Base-by-base conservation (phyloP, 257 asterid genomes). In the Phtheirospermum japonicum region DNA sequence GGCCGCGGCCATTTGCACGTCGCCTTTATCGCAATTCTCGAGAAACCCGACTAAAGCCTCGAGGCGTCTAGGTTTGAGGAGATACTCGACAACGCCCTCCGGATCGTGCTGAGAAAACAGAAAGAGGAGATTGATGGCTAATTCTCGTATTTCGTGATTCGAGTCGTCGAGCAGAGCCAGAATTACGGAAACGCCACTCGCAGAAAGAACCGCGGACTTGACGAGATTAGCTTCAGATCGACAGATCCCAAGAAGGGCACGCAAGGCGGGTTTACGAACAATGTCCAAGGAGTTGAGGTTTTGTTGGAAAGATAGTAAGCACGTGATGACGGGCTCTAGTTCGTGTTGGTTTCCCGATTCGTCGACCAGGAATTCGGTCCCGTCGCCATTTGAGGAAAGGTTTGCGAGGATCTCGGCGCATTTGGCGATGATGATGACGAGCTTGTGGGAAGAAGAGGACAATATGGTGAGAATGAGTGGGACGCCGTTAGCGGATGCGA, bases 71-170 rank as follows among this genome's bases (percentile, higher is more conserved):
- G 91, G 88, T 67, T 56, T 84, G 6, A 81, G 80, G 48, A 84
- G 85, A 53, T 84, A 79, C 66, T 81, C 91, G 1, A 84, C 91
- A 5, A 84, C 81, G 8, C 82, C 91, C 40, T 77, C 81, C 0
- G 88, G 84, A 46, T 84, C 88, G 17, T 84, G 91, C 51, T 84
- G 88, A 17, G 88, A 81, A 78, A 84, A 81, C 7, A 84, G 78
- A 61, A 77, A 84, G 53, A 79, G 77, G 36, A 81, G 76, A 40
- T 79, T 81, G 55, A 84, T 81, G 2, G 91, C 88, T 9, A 72
- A 32, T 36, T 84, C 91, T 12, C 82, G 72, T 56, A 81, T 79
- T 67, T 81, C 88, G 34, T 76, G 80, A 61, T 75, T 82, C 0
- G 84, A 37, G 46, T 84, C 86, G 54, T 84, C 91, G 18, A 81